These are phyloP conservation scores for Phytomonas francai DNA, from an alignment of 208 protist genomes.

Conservation along the genomic window DNA sequence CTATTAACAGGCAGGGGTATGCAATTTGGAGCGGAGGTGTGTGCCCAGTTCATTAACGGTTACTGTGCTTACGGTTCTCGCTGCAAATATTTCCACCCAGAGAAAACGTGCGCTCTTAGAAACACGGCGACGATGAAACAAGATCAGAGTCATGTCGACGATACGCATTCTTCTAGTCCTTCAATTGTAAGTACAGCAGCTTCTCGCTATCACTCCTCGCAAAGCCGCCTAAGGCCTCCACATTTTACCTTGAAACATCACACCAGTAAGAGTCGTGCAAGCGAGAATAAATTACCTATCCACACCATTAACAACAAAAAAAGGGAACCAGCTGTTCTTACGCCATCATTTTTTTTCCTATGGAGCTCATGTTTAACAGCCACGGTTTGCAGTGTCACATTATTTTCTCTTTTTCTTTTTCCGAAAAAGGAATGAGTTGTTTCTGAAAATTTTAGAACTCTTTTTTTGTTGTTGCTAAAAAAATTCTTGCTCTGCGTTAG, in stretches of 20 bases:
- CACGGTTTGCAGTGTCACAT: not conserved
- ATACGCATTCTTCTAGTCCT: constrained; percentile 14
- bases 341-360: not conserved
- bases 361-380: not conserved
- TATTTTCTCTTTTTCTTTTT: not conserved
- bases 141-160: constrained; percentile 6
- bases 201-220: constrained; percentile 15
- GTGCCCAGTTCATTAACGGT: constrained; percentile 39
- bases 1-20: not conserved
- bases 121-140: constrained; percentile 25
- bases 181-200: constrained; percentile 18
- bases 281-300: not conserved
- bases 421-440: not conserved
- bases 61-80: constrained; percentile 40
- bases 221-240: constrained; percentile 35
- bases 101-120: constrained; percentile 24
- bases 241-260: constrained; percentile 28
- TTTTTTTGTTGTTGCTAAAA: not conserved
- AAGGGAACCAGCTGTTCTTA: not conserved
- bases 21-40: constrained; percentile 35
- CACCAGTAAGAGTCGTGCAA: not conserved
- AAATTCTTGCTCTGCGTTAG: not conserved
- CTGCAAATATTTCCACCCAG: constrained; percentile 50
- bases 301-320: not conserved
- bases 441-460: not conserved